Evolutionary conservation across 129 eudicot genomes (phyloP), one percentile per base, ranked within the genome.

Genomic region (Lactuca sativa): DNA sequence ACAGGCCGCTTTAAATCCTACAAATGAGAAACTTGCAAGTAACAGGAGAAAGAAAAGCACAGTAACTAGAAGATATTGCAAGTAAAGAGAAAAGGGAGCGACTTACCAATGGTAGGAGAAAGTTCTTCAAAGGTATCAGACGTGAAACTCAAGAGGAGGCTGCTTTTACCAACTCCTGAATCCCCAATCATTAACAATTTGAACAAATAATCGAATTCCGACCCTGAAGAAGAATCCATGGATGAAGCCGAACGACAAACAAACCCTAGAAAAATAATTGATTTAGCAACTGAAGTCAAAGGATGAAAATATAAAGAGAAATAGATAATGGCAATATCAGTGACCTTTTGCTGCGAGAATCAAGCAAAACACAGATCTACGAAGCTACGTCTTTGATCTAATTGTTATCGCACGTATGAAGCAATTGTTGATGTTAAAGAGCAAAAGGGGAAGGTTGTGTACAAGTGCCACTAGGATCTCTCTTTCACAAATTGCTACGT

Each of bases 81-180:
- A 56, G 36, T 12, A 64, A 0, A 48, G 32, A 53, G 17, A 56
- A 40, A 34, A 51, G 7, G 2, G 5, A 30, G 44, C 9, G 37
- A n/a, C 65, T 40, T 80, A 88, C 95, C 95, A 56, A 88, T 85
- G 13, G 95, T 88, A 30, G 95, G 95, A 65, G 95, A 82, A 49
- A 88, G 95, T 65, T 88, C 95, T 69, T 88, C 90, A 59, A 88
- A 88, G 7, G 86, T 75, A 54, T 88, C 87, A 47, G 95, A 80
- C 66, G 95, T 88, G 74, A 88, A 88, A 75, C 95, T 88, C 73
- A 88, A 62, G 4, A 88, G 80, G 48, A 88, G 77, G 78, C 88
- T 88, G 61, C 90, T 85, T 47, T 88, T 88, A 43, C 95, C 95
- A 31, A 88, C 95, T 25, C 95, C 95, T 55, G 95, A 88, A 61